Evolutionary conservation across 1,139 yeast species (phyloP).

Genomic region (Sugiyamaella novakii): DNA sequence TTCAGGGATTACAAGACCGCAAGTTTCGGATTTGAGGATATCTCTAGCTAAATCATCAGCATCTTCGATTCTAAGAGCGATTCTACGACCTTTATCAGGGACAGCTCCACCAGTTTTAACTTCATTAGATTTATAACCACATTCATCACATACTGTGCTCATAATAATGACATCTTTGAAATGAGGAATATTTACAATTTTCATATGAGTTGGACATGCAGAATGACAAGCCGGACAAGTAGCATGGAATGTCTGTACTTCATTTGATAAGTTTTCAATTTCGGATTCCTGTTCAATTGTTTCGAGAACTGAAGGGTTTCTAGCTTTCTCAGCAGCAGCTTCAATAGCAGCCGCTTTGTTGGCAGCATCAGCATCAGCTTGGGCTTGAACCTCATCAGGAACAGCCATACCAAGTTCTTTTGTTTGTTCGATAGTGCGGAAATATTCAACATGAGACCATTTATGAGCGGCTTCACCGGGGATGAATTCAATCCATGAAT

Average conservation of each 20-base stretch:
- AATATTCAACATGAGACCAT: constrained; percentile 85
- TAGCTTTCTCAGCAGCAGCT: constrained; percentile 35
- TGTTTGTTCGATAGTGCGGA: constrained; percentile 86
- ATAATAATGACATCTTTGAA: constrained; percentile 95
- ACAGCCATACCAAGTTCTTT: constrained; percentile 83
- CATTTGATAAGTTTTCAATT: constrained; percentile 80
- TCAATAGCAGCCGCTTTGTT: constrained; percentile 28
- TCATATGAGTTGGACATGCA: constrained; percentile 92
- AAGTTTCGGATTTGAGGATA: constrained; percentile 90
- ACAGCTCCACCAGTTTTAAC: constrained; percentile 98
- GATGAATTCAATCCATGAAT: constrained; percentile 90
- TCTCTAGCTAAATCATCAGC: constrained; percentile 95
- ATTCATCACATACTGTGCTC: constrained; percentile 89
- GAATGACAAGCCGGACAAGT: constrained; percentile 87
- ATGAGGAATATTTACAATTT: constrained; percentile 94
- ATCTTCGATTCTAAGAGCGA: constrained; percentile 77
- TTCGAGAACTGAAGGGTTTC: constrained; percentile 34
- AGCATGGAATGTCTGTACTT: constrained; percentile 90
- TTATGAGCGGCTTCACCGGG: constrained; percentile 91
- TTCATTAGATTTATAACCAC: constrained; percentile 97
- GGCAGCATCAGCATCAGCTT: constrained; percentile 44
- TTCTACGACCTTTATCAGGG: constrained; percentile 79
- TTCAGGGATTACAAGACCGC: constrained; percentile 85
- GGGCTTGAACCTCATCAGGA: constrained; percentile 63
- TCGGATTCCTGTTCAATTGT: constrained; percentile 50